Base-by-base conservation (phyloP, 345 rosid genomes). In the Clausena lansium region DNA sequence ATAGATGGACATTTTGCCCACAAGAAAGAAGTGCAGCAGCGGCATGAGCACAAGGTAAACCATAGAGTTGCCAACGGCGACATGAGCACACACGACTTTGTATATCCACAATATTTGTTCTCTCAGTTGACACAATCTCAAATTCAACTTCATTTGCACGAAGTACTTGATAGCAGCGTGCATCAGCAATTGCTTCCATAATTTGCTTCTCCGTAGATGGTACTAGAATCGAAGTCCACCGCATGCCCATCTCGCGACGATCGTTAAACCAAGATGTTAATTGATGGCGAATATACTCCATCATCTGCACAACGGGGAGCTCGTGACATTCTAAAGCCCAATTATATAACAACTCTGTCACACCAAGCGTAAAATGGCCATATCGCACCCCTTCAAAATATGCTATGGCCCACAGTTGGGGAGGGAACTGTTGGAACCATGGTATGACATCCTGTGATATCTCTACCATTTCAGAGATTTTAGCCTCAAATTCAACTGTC, bases 321-420 rank as follows among this genome's bases (percentile, higher is more conserved):
- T 96, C 99, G 79, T 96, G 99, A 73, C 99, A 96, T 77, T 94
- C 98, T 11, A 92, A 90, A 47, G 99, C 97, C 99, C 99, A 96
- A 38, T 88, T 90, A 79, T 91, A 96, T 73, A 96, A 78, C 58
- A 88, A 76, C 85, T 94, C 99, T 0, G 97, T 96, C 52, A 96
- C 87, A 63, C 97, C 97, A 72, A 96, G 85, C 0, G 89, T 85
- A 58, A 96, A 96, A 84, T 96, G 99, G 55, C 99, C 98, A 72
- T 91, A 92, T 11, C 97, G 82, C 67, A 89, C 91, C 15, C 99
- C 97, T 50, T 92, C 97, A 86, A 93, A 95, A 84, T 93, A 92
- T 25, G 99, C 94, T 35, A 95, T 93, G 1, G 98, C 97, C 98
- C 99, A 95, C 17, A 95, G 89, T 72, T 88, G 91, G 9, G 98